Evolutionary conservation across 371 early-diverging fungal genomes (phyloP), one percentile per base, ranked within the genome.

Genomic region (Mortierella sp.): DNA sequence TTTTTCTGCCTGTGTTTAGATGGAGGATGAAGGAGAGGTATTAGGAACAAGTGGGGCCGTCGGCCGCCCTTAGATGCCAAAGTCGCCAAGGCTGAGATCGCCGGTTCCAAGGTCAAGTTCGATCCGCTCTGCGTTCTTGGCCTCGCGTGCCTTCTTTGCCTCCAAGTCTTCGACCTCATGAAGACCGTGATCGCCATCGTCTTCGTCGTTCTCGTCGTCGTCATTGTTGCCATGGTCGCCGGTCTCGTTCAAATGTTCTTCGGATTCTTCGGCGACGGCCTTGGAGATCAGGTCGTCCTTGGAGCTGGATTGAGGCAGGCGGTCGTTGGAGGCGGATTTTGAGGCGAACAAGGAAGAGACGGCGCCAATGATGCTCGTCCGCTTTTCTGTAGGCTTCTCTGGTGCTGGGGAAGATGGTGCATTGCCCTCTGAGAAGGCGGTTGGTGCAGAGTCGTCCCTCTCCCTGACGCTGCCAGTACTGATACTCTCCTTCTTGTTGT

Each of bases 301-400:
- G 43, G 80, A 80, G 3, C 50, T 48, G 3, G 84, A 83, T 8
- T 72, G 14, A 5, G 74, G 77, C 24, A 80, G 28, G 19, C 40
- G 53, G 19, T 69, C 73, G 24, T 59, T 26, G 9, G 57, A 31
- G 1, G 51, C 9, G 9, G n/a, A 24, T 67, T 72, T 83, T 40
- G 80, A 76, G 10, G 76, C 61, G 69, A 83, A 83, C 3, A 83
- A 28, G 31, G 80, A 76, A 2, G 83, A 79, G 5, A 83, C 73
- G 0, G 77, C 83, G 9, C 69, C 80, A n/a, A 83, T 83, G 69
- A 83, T 76, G 26, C 83, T 83, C 16, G 77, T 71, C 14, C 83
- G 74, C 16, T 79, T 83, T 67, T 82, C 83, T 4, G 57, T 61
- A 6, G 73, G 54, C 24, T 76, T 79, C 34, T 76, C 83, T 19